Percentiles rank a stretch among this genome's conserved stretches.
These are phyloP conservation scores for Melocanna baccifera DNA, from an alignment of 176 grass and related monocot species.

Conservation along the genomic window DNA sequence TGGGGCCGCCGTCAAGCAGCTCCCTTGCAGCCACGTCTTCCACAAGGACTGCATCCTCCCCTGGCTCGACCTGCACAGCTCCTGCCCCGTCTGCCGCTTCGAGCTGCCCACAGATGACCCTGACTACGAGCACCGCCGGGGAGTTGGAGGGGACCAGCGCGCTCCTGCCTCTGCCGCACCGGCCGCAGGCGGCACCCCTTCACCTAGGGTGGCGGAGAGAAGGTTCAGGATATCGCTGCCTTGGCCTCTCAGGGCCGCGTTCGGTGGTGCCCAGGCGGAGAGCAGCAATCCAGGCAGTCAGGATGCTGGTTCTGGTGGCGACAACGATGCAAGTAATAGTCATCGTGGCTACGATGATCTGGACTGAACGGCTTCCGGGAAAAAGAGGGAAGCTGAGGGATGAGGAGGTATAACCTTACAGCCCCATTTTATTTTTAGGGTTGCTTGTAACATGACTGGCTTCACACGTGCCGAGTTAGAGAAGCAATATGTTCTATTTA, in stretches of 20 bases:
- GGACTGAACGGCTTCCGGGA: constrained; percentile 46
- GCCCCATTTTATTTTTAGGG: not conserved
- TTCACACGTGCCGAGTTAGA: not conserved
- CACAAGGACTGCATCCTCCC: constrained; percentile 96
- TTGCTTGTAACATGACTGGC: constrained; percentile 10
- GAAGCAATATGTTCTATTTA: not conserved
- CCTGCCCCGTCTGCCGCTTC: constrained; percentile 86
- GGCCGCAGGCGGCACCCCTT: not conserved
- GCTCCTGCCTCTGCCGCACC: not conserved
- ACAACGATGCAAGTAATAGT: not conserved
- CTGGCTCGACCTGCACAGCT: constrained; percentile 94
- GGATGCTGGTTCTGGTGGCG: constrained; percentile 28
- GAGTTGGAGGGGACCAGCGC: not conserved
- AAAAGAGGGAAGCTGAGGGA: constrained; percentile 2
- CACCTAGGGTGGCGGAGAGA: constrained; percentile 54
- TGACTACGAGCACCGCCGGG: constrained; percentile 32
- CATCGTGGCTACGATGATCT: constrained; percentile 65
- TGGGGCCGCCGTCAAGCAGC: constrained; percentile 62
- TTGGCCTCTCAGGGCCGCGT: constrained; percentile 50
- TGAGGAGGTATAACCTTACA: constrained; percentile 30
- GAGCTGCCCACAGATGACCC: constrained; percentile 80
- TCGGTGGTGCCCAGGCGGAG: constrained; percentile 27
- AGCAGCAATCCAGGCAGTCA: constrained; percentile 35
- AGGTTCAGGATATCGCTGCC: constrained; percentile 98
- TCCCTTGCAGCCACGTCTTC: constrained; percentile 93